Evolutionary conservation across 2,329 filamentous ascomycete genomes (phyloP).

Genomic region (Capronia epimyces): DNA sequence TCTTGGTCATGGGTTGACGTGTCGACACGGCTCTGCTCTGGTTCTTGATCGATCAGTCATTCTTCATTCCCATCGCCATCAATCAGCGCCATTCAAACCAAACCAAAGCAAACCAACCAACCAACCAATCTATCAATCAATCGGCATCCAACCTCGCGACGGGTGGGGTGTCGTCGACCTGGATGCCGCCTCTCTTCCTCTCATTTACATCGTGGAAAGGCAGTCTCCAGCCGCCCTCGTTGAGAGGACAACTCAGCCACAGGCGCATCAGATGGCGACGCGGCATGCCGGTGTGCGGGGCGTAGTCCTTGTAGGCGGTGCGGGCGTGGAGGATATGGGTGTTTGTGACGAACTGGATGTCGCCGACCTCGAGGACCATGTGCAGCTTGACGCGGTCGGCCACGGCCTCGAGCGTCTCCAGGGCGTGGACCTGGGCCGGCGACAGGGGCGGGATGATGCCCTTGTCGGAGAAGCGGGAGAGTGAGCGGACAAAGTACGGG

Average conservation of each 20-base stretch:
- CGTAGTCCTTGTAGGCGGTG: slow-evolving; percentile 70
- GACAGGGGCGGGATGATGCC: slow-evolving; percentile 70
- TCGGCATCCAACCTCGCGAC: slow-evolving; percentile 72
- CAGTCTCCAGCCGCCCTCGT: slow-evolving; percentile 77
- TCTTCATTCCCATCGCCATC: too few relatives aligned
- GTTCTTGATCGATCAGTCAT: too few relatives aligned
- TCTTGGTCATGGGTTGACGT: too few relatives aligned
- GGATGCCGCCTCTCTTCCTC: slow-evolving; percentile 83
- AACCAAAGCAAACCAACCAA: too few relatives aligned
- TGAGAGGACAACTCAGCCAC: slow-evolving; percentile 77
- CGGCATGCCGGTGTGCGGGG: slow-evolving; percentile 43
- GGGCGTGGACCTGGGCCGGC: slow-evolving; percentile 61
- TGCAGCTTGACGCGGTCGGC: slow-evolving; percentile 69
- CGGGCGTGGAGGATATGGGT: slow-evolving; percentile 74
- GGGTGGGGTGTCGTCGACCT: slow-evolving; percentile 74
- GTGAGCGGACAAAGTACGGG: slow-evolving; percentile 76
- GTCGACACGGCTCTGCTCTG: too few relatives aligned
- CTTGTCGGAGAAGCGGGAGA: slow-evolving; percentile 66
- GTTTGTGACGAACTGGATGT: slow-evolving; percentile 83
- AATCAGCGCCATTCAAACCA: too few relatives aligned
- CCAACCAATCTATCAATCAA: slow-evolving; percentile 51
- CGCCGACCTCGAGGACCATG: slow-evolving; percentile 80
- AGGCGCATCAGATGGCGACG: slow-evolving; percentile 74
- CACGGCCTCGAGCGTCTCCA: slow-evolving; percentile 66
- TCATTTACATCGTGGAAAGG: slow-evolving; percentile 75